Percentiles rank a stretch among this genome's conserved stretches.
Conservation (phyloP, 176 grass and related monocot genomes). For the Triticum turgidum region DNA sequence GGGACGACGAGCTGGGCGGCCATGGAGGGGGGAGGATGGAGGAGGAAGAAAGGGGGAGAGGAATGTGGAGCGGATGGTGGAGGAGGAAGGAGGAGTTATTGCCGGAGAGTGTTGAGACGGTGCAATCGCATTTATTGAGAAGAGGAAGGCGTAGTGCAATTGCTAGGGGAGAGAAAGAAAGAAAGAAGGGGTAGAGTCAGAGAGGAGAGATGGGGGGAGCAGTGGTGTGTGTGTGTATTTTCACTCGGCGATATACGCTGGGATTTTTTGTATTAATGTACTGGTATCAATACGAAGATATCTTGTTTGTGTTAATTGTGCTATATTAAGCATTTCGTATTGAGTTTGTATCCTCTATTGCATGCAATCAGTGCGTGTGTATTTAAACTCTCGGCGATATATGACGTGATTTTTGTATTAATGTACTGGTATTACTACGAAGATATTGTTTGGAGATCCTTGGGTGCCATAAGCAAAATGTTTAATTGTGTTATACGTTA, state of each 20-base stretch:
- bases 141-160: slow-evolving; percentile 58
- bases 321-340: neutral
- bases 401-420: no score
- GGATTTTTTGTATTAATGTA: no score
- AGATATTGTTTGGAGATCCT: neutral
- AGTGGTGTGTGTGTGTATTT: no score
- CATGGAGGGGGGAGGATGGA: slow-evolving; percentile 40
- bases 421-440: no score
- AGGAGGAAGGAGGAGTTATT: slow-evolving; percentile 82
- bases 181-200: slow-evolving; percentile 3
- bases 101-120: slow-evolving; percentile 86
- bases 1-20: slow-evolving; percentile 28
- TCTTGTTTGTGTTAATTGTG: neutral
- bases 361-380: no score
- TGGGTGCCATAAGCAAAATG: neutral
- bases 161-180: slow-evolving; percentile 51
- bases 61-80: slow-evolving; percentile 60
- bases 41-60: slow-evolving; percentile 35
- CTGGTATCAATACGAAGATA: no score
- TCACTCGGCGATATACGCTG: no score
- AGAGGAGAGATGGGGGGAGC: neutral
- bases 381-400: no score
- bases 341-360: no score
- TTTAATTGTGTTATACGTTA: neutral
- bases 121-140: slow-evolving; percentile 98